phyloP scores from a whole-genome alignment of 2,329 filamentous ascomycete species.

The Aotearoamyces nothofagi region DNA sequence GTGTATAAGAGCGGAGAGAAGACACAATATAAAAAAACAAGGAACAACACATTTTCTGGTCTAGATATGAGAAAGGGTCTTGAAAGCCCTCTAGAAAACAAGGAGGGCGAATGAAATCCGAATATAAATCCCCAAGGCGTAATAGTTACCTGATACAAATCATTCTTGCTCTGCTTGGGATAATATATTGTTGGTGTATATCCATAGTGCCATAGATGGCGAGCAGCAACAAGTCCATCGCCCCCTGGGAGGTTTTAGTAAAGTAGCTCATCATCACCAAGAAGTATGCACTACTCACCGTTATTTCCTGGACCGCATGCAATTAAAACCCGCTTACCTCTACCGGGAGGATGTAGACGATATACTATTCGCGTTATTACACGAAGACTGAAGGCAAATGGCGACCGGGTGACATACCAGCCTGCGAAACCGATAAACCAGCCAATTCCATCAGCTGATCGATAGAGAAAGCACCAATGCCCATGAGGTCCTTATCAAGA shows the following conservation, averaged over 20 bases:
- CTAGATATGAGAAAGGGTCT: no score
- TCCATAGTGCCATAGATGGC: slow-evolving; percentile 83
- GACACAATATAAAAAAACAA: slow-evolving; percentile 4
- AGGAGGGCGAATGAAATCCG: no score
- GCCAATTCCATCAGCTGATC: slow-evolving; percentile 97
- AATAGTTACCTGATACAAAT: slow-evolving; percentile 75
- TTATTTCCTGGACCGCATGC: slow-evolving; percentile 81
- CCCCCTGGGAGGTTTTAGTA: slow-evolving; percentile 42
- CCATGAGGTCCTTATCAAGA: slow-evolving; percentile 91
- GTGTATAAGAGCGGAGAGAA: no score
- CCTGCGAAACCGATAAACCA: slow-evolving; percentile 84
- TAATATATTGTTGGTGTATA: slow-evolving; percentile 85
- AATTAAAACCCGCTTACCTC: slow-evolving; percentile 61
- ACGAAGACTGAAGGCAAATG: not conserved
- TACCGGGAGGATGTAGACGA: slow-evolving; percentile 60
- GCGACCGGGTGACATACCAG: slow-evolving; percentile 35
- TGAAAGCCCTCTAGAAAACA: no score
- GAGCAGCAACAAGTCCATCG: slow-evolving; percentile 85
- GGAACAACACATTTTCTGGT: no score
- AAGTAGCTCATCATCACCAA: not conserved
- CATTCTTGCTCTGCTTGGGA: slow-evolving; percentile 80
- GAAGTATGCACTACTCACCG: slow-evolving; percentile 25
- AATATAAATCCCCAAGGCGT: no score
- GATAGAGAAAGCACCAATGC: slow-evolving; percentile 70
- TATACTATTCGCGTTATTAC: slow-evolving; percentile 43